Evolutionary conservation across 306 rosid genomes (phyloP), one percentile per base, ranked within the genome.

Genomic region (Psophocarpus tetragonolobus): DNA sequence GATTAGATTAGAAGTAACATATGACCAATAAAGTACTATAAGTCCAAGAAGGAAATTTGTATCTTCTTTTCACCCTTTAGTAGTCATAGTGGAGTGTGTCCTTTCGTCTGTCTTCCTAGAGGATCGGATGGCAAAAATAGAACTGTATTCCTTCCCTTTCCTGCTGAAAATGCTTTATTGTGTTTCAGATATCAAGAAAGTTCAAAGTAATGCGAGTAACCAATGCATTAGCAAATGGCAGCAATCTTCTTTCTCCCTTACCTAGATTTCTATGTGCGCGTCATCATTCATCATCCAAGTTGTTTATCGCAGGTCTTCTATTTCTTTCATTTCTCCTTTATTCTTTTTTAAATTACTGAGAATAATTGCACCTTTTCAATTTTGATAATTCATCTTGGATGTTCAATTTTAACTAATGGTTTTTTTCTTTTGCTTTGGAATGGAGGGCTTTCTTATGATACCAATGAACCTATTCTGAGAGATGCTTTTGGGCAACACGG

Each of bases 381-480:
- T 58, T 38, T 35, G 2, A 15, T 50, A 21, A 2, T 77, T 53
- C n/a, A 35, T 58, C 27, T 33, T n/a, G 1, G 21, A 4, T 5
- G 53, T 81, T 29, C 53, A 17, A 54, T 45, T 27, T 65, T 80
- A 23, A 36, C 26, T 41, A 3, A 17, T 27, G 0, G 8, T 4
- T 45, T 27, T 32, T 76, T 26, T 23, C 14, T 48, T 80, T 71
- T 47, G 74, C 56, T 81, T 12, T 38, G 79, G 29, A 50, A 45
- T 33, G 29, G 41, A 88, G 94, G 96, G 56, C 86, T 92, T 75
- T 88, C 96, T 5, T 86, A 84, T 24, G 88, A 92, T 63, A 85
- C 97, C 1, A 90, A 92, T 68, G 95, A 92, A 82, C 76, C 93
- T 4, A 86, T 84, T 51, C 84, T 90, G 1, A 88, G 84, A 82